Evolutionary conservation across 345 rosid genomes (phyloP), one percentile per base, ranked within the genome.

Genomic region (Xanthoceras sorbifolium): DNA sequence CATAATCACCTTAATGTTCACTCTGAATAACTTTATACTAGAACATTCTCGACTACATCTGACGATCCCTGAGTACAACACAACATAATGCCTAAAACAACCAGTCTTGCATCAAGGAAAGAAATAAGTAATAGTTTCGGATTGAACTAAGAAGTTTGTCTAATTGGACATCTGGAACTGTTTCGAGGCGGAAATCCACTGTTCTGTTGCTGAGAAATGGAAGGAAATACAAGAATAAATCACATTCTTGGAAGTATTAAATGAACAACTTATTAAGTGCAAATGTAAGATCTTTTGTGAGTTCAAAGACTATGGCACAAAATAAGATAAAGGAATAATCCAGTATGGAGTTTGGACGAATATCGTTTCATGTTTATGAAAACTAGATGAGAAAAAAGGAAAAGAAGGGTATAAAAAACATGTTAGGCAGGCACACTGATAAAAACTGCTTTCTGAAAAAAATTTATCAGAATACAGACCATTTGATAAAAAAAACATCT

Each of bases 1-100:
- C 46, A 55, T 38, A 69, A 46, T 23, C 9, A 67, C 52, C 50
- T 69, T 40, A 75, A 50, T 68, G 52, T 17, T 70, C 34, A 61
- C n/a, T 34, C 75, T 4, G 29, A 4, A 65, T 22, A 40, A 67
- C 29, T 20, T 38, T 64, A 67, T 14, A 61, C 29, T 46, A 10
- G 14, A 60, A n/a, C 10, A 40, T 26, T 23, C 50, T 54, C 44
- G 36, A 22, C 42, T 52, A 48, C 50, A 42, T 8, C 25, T 64
- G 4, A 42, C 57, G 57, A 76, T 29, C 22, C 59, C 31, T 22
- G 4, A 1, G 3, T 54, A 61, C 38, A 59, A 10, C 64, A 15
- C 22, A 2, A 15, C 22, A 2, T 71, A n/a, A 55, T 57, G 25
- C 25, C 25, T 59, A 40, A 55, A 62, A 44, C 69, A 28, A 63